phyloP scores from a whole-genome alignment of 768 basidiomycete species.

The Mycena olivaceomarginata region DNA sequence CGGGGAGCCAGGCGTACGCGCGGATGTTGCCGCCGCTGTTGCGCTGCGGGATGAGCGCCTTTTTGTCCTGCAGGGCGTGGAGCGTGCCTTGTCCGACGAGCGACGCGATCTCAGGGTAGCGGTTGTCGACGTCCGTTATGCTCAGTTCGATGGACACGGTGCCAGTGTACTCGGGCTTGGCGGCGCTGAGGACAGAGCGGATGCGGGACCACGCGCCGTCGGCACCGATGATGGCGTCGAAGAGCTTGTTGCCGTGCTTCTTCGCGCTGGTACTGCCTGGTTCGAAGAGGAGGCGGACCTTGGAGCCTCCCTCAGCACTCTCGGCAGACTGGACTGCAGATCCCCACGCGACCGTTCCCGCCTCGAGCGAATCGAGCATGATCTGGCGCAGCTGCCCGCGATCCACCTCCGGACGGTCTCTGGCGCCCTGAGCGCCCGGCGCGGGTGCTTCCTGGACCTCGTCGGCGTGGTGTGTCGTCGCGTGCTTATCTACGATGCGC shows the following conservation, averaged over 20 bases:
- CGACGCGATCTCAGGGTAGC: background rate
- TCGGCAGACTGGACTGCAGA: too few relatives aligned
- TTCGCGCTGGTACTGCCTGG: too few relatives aligned
- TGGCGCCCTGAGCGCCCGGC: background rate
- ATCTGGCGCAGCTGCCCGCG: background rate
- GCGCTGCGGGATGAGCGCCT: background rate
- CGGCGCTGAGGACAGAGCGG: too few relatives aligned
- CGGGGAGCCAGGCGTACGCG: background rate
- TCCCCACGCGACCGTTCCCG: too few relatives aligned
- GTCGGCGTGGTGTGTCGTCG: background rate
- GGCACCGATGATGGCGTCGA: too few relatives aligned
- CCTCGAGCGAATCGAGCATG: too few relatives aligned
- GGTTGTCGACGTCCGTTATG: background rate
- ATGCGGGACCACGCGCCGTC: too few relatives aligned
- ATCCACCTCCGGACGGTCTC: background rate
- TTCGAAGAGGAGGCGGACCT: too few relatives aligned
- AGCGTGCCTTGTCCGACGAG: background rate
- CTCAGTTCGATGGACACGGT: background rate
- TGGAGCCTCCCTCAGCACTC: too few relatives aligned
- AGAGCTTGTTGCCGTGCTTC: too few relatives aligned
- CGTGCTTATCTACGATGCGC: background rate
- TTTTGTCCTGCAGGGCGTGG: background rate
- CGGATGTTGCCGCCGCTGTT: slow-evolving; percentile 5
- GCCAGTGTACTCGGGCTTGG: too few relatives aligned
- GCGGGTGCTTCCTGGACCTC: background rate